Evolutionary conservation across 176 grass and related monocot genomes (phyloP), one percentile per base, ranked within the genome.

Genomic region (Aegilops umbellulata): DNA sequence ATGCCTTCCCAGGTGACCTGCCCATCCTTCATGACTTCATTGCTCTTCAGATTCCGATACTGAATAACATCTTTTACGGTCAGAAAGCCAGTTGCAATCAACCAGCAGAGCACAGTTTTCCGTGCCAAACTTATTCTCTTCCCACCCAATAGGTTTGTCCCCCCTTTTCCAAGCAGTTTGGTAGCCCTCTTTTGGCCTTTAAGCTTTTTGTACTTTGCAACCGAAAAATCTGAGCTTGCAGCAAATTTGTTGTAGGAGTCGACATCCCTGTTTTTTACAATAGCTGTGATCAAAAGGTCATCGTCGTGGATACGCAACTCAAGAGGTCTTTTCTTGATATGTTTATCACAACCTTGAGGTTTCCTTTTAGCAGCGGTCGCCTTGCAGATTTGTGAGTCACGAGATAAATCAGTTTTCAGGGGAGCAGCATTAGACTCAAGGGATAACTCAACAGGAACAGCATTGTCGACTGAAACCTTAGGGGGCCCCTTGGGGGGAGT

Each of bases 241-340:
- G 74, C 58, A 78, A 94, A 92, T 82, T 91, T 94, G 58, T 89
- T 85, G 58, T 79, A 87, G 31, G 84, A 94, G 65, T 41, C 80
- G 8, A 95, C 90, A 85, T 99, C 94, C 82, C 94, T 99, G 46
- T 96, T 94, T 93, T 99, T 99, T 14, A 99, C 88, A 72, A 99
- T 91, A 74, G 90, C 94, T 82, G 97, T 86, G 62, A 96, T 93
- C 89, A 99, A 87, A 89, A 96, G 94, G 69, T 99, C 97, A 74
- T 99, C 88, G 15, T 99, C 97, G 69, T 90, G 89, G 89, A 99
- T 96, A 19, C 89, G 90, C 69, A 99, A 91, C n/a, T 89, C 92
- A 77, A 83, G 88, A 73, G 97, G 94, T 72, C 94, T 92, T 89
- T 99, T 99, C 60, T 82, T 90, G 29, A 74, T 65, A 49, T 69